Evolutionary conservation across 768 basidiomycete species (phyloP).

Genomic region (Nidularia sp.): DNA sequence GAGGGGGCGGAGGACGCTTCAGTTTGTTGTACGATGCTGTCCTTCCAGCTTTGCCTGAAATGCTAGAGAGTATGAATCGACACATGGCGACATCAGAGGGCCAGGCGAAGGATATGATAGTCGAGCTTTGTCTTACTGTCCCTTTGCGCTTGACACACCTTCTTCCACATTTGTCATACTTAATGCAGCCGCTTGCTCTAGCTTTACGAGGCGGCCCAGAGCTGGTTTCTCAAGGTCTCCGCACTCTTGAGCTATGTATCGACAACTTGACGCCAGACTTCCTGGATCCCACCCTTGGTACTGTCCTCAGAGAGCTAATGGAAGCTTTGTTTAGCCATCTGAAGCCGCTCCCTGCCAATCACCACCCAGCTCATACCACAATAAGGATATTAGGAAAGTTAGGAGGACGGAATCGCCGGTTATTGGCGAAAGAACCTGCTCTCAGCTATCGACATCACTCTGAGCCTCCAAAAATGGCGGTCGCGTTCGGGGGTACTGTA

Average conservation of each 20-base stretch:
- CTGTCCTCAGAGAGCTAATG: slow-evolving; percentile 91
- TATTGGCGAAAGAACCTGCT: slow-evolving; percentile 76
- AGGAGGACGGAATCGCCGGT: slow-evolving; percentile 87
- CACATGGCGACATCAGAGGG: slow-evolving; percentile 85
- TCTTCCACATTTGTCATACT: slow-evolving; percentile 88
- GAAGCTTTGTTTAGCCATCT: slow-evolving; percentile 89
- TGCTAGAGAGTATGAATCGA: slow-evolving; percentile 91
- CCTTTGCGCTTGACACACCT: slow-evolving; percentile 94
- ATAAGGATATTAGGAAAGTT: slow-evolving; percentile 96
- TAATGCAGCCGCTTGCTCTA: slow-evolving; percentile 94
- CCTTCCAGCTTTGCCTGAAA: slow-evolving; percentile 90
- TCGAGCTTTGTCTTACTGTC: slow-evolving; percentile 95
- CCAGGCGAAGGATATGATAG: slow-evolving; percentile 85
- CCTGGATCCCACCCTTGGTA: slow-evolving; percentile 91
- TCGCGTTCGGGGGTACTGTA: slow-evolving; percentile 70
- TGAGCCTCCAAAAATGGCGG: slow-evolving; percentile 61
- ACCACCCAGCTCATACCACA: slow-evolving; percentile 89
- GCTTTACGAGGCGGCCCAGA: slow-evolving; percentile 86
- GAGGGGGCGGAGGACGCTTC: slow-evolving; percentile 88
- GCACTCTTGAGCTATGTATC: slow-evolving; percentile 97
- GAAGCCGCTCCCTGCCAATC: slow-evolving; percentile 84
- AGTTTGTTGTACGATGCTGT: slow-evolving; percentile 96
- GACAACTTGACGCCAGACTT: slow-evolving; percentile 98
- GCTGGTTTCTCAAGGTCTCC: slow-evolving; percentile 89
- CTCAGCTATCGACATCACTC: slow-evolving; percentile 70